phyloP scores from a whole-genome alignment of 139 green algal species.

The Microglena sp. region DNA sequence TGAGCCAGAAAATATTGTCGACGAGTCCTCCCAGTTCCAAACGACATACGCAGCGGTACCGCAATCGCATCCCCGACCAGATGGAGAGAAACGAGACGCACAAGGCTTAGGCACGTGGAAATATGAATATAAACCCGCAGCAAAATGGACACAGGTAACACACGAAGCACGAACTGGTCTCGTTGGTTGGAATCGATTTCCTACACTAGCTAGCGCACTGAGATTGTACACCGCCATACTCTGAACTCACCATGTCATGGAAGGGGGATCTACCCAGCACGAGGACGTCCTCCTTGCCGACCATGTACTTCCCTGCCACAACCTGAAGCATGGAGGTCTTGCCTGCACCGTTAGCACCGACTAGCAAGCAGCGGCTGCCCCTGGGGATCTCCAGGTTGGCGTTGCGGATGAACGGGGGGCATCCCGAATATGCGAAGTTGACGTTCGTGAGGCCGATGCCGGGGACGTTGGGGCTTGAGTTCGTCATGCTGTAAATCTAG shows the following conservation, averaged over 20 bases:
- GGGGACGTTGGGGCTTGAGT: background rate
- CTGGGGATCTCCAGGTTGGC: slow-evolving; percentile 52
- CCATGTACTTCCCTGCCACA: slow-evolving; percentile 95
- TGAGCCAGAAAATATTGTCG: too few relatives aligned
- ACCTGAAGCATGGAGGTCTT: slow-evolving; percentile 88
- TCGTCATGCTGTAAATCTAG: too few relatives aligned
- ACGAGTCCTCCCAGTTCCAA: too few relatives aligned
- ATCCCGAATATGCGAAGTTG: slow-evolving; percentile 32
- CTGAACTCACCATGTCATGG: slow-evolving; percentile 71
- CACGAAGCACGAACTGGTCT: background rate
- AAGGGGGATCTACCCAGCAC: slow-evolving; percentile 89
- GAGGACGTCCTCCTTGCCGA: slow-evolving; percentile 53
- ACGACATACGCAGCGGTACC: too few relatives aligned
- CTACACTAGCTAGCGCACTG: too few relatives aligned
- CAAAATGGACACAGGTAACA: background rate
- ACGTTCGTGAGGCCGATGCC: slow-evolving; percentile 8
- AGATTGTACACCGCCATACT: too few relatives aligned
- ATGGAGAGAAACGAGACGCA: too few relatives aligned
- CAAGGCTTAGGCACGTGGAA: background rate
- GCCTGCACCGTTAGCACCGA: slow-evolving; percentile 90
- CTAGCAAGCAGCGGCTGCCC: slow-evolving; percentile 75
- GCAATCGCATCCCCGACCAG: too few relatives aligned
- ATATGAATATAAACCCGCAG: background rate
- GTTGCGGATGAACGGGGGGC: slow-evolving; percentile 33
- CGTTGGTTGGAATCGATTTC: too few relatives aligned